Evolutionary conservation across 192 early-diverging fungal genomes (phyloP).

Genomic region (Gamsiella multidivaricata): DNA sequence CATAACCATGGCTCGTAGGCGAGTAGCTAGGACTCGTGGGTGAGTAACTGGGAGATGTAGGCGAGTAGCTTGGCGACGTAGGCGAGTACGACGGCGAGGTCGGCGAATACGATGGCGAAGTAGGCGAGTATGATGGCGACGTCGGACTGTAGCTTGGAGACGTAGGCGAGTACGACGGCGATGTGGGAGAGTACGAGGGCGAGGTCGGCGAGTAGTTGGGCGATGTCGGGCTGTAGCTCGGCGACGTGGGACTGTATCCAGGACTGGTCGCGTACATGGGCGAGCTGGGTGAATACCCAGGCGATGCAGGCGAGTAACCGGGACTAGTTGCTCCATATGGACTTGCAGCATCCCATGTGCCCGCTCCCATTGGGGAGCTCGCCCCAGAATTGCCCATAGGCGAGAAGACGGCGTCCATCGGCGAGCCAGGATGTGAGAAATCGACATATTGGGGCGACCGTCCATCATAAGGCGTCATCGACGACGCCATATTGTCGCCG

Average conservation of each 20-base stretch:
- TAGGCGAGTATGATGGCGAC: conserved; percentile 17
- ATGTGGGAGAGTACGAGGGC: conserved; percentile 75
- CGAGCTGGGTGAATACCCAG: conserved; percentile 62
- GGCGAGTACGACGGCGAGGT: conserved; percentile 73
- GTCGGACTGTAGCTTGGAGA: conserved; percentile 9
- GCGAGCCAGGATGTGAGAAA: conserved; percentile 71
- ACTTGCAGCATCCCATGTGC: conserved; percentile 48
- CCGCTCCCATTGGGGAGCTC: conserved; percentile 62
- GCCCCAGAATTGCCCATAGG: conserved; percentile 84
- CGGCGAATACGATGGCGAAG: conserved; percentile 80
- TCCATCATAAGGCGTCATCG: conserved; percentile 84
- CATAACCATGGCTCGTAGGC: conserved; percentile 68
- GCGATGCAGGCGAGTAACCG: conserved; percentile 58
- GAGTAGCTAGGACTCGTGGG: conserved; percentile 84
- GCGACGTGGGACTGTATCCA: conserved; percentile 56
- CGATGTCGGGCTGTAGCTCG: conserved; percentile 76
- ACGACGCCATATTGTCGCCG: conserved; percentile 72
- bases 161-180: conserved; percentile 64
- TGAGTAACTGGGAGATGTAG: conserved; percentile 71
- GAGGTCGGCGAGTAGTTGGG: conserved; percentile 81
- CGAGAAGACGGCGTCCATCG: conserved; percentile 85
- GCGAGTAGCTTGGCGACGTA: conserved; percentile 70
- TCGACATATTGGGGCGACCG: conserved; percentile 72
- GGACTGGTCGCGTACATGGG: conserved; percentile 54
- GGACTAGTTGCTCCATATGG: conserved; percentile 55